Evolutionary conservation across 306 rosid genomes (phyloP), one percentile per base, ranked within the genome.

Genomic region (Luffa acutangula): DNA sequence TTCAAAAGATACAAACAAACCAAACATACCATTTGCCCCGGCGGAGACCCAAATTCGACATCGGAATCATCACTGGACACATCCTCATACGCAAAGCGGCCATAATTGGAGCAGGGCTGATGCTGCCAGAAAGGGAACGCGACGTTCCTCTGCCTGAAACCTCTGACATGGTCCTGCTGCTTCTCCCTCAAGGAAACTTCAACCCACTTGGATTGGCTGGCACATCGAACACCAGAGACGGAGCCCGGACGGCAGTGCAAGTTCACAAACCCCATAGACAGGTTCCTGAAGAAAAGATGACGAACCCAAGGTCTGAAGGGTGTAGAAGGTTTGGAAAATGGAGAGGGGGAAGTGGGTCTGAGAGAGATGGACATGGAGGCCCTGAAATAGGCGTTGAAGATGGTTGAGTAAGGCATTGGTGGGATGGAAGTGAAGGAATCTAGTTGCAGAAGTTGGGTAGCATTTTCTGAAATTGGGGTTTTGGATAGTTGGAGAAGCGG

Each of bases 21-120:
- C 17, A 69, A 59, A 78, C 91, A 46, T 42, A 94, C 97, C 90
- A 56, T n/a, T 82, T 89, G 90, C 60, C 84, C 86, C 79, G 33
- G 86, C 69, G 91, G 49, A 62, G 89, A 64, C 42, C 73, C 88
- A n/a, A 81, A 52, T 59, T 91, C 95, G 7, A 64, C 37, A 46
- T 94, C 97, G 33, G 97, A 89, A 0, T 94, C 98, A 11, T 92
- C 97, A 76, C 91, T 80, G 46, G 93, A 81, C 6, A 20, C 79
- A 39, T 90, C 94, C 36, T 84, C 85, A 58, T 84, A 94, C 14
- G 98, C 95, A 63, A 85, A 89, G 77, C 91, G 91, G 6, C 97
- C 97, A 33, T 89, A 94, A 64, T 67, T 75, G 48, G 89, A 88
- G 75, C 36, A 82, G 46, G 84, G 89, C 77, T 86, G 89, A 75